Percentiles rank a stretch among this genome's conserved stretches.
Conservation (phyloP, 2,329 filamentous ascomycete species). For the Didymosphaeria variabile region DNA sequence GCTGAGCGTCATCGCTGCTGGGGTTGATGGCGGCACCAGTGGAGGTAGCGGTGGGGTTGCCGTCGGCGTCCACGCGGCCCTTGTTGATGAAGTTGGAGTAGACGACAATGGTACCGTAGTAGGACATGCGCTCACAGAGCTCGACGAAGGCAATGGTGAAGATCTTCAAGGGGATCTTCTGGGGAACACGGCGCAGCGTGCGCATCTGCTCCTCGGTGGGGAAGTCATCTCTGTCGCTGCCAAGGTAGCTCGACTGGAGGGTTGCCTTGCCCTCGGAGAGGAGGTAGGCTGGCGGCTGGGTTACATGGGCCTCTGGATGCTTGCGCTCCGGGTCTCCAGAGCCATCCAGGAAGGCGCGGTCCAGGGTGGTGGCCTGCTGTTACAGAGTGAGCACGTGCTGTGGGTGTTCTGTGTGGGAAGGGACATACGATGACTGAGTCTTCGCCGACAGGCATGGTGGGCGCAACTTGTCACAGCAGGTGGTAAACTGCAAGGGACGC, state of each 20-base stretch:
- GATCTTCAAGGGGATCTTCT: slow-evolving; percentile 67
- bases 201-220: slow-evolving; percentile 60
- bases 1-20: slow-evolving; percentile 20
- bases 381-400: slow-evolving; percentile 18
- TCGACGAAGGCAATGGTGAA: slow-evolving; percentile 74
- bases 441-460: slow-evolving; percentile 40
- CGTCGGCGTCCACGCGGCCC: not conserved
- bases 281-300: slow-evolving; percentile 39
- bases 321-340: slow-evolving; percentile 48
- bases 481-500: slow-evolving; percentile 4
- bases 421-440: slow-evolving; percentile 29
- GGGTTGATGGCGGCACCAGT: slow-evolving; percentile 9
- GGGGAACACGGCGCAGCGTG: slow-evolving; percentile 67
- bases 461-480: slow-evolving; percentile 16
- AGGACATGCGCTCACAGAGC: slow-evolving; percentile 75
- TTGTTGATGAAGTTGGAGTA: slow-evolving; percentile 54
- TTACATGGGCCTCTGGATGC: slow-evolving; percentile 35
- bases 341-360: slow-evolving; percentile 44
- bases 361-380: slow-evolving; percentile 41
- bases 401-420: not conserved
- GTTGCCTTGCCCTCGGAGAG: slow-evolving; percentile 50
- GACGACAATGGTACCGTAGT: slow-evolving; percentile 72
- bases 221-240: slow-evolving; percentile 22
- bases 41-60: slow-evolving; percentile 1
- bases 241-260: slow-evolving; percentile 42